Conservation (phyloP, 2,329 filamentous ascomycete genomes). For the Cytospora piceicola region DNA sequence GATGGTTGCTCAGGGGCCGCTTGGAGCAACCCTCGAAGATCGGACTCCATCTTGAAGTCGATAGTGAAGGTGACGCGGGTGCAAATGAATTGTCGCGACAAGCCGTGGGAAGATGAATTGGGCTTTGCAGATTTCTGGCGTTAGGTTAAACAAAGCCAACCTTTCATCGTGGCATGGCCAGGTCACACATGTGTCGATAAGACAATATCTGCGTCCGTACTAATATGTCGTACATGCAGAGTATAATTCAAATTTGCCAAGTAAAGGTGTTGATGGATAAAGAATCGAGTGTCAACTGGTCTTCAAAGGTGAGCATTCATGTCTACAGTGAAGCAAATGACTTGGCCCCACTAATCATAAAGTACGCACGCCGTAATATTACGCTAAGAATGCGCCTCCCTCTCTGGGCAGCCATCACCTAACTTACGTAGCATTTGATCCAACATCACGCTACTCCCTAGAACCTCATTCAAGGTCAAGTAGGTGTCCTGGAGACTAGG, state of each 20-base stretch:
- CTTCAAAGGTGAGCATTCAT: neutral
- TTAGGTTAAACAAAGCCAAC: neutral
- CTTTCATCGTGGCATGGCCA: neutral
- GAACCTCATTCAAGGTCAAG: neutral
- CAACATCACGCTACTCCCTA: neutral
- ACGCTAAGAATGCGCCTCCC: neutral
- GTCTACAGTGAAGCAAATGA: conserved; percentile 1
- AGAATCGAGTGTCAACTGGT: neutral
- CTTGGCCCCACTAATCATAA: neutral
- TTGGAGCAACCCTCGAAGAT: conserved; percentile 16
- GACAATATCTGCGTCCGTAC: neutral
- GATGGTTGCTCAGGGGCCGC: conserved; percentile 18
- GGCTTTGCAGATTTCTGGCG: neutral
- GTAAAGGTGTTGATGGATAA: too few species aligned
- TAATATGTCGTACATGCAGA: neutral
- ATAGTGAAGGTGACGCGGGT: neutral
- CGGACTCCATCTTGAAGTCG: conserved; percentile 23
- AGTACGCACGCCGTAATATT: neutral
- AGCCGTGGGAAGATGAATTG: neutral
- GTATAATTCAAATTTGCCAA: too few species aligned
- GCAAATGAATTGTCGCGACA: neutral
- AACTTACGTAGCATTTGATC: neutral
- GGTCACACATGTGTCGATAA: neutral
- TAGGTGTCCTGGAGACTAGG: too few species aligned
- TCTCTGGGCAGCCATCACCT: neutral